Conservation (phyloP, 345 rosid genomes). For the Hypericum androsaemum region DNA sequence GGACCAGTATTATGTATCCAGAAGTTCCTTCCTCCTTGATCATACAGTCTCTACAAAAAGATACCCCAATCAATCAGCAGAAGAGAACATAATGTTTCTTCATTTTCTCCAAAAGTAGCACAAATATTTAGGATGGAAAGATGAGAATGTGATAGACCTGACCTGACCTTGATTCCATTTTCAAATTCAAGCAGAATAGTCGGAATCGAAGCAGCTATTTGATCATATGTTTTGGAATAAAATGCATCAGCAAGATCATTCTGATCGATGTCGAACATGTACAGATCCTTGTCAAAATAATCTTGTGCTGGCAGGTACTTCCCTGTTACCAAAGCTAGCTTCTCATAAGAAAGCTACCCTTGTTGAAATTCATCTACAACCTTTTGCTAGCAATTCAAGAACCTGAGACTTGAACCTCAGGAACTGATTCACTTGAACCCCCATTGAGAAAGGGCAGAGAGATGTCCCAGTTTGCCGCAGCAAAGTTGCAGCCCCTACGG, state of each 20-base stretch:
- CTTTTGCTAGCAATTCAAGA: constrained; percentile 48
- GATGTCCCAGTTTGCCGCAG: constrained; percentile 67
- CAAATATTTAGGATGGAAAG: too few species aligned
- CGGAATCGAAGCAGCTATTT: constrained; percentile 70
- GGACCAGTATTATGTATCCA: constrained; percentile 42
- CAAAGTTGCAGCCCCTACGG: constrained; percentile 37
- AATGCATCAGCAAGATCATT: constrained; percentile 95
- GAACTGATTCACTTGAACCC: constrained; percentile 76
- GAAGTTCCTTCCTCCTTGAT: constrained; percentile 76
- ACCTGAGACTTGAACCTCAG: constrained; percentile 61
- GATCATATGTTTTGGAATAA: constrained; percentile 78
- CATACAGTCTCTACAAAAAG: constrained; percentile 46
- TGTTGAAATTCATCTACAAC: constrained; percentile 11
- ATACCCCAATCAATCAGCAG: not conserved
- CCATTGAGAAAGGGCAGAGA: constrained; percentile 75
- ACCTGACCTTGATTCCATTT: constrained; percentile 50
- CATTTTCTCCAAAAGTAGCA: not conserved
- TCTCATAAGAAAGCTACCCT: too few species aligned
- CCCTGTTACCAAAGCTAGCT: constrained; percentile 24
- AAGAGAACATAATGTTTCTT: not conserved
- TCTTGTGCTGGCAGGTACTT: constrained; percentile 62
- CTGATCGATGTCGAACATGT: constrained; percentile 92
- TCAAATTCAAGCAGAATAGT: constrained; percentile 60
- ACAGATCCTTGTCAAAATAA: constrained; percentile 54
- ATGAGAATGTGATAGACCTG: too few species aligned